A percentile compares a stretch with the other conserved stretches of the same genome.
These are phyloP conservation scores for Priceomyces carsonii DNA, from an alignment of 805 yeast genomes.

Conservation along the genomic window DNA sequence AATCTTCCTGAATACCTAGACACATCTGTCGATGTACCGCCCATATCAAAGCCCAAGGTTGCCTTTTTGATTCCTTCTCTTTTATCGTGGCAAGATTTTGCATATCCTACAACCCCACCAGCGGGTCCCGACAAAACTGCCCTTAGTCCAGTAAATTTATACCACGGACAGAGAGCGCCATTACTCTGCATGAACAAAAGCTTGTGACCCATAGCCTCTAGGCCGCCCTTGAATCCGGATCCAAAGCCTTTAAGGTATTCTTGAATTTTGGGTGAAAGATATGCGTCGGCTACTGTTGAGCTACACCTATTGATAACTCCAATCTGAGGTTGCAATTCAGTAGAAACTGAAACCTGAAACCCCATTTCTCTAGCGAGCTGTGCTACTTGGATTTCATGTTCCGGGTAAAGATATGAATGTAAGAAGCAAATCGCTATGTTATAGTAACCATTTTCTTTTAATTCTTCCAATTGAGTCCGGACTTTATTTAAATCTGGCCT, in stretches of 20 bases:
- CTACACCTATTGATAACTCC: slow-evolving; percentile 33
- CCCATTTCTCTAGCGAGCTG: slow-evolving; percentile 36
- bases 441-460: slow-evolving; percentile 23
- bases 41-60: slow-evolving; percentile 39
- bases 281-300: slow-evolving; percentile 39
- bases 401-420: slow-evolving; percentile 43
- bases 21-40: slow-evolving; percentile 48
- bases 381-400: slow-evolving; percentile 37
- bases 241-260: slow-evolving; percentile 30
- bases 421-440: slow-evolving; percentile 39
- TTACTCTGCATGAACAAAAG: slow-evolving; percentile 91
- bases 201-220: slow-evolving; percentile 39
- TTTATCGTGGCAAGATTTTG: slow-evolving; percentile 67
- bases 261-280: slow-evolving; percentile 33
- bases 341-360: slow-evolving; percentile 38
- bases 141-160: slow-evolving; percentile 73
- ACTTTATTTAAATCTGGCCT: slow-evolving; percentile 29
- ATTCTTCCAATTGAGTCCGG: slow-evolving; percentile 20
- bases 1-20: slow-evolving; percentile 40
- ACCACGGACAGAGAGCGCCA: slow-evolving; percentile 84
- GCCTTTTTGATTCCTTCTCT: slow-evolving; percentile 15
- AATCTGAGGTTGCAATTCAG: slow-evolving; percentile 36
- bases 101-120: slow-evolving; percentile 91
- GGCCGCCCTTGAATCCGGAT: slow-evolving; percentile 34
- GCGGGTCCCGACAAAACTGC: slow-evolving; percentile 93